Evolutionary conservation across 2,329 filamentous ascomycete species (phyloP).

Genomic region (Coleophoma eucalyptorum): DNA sequence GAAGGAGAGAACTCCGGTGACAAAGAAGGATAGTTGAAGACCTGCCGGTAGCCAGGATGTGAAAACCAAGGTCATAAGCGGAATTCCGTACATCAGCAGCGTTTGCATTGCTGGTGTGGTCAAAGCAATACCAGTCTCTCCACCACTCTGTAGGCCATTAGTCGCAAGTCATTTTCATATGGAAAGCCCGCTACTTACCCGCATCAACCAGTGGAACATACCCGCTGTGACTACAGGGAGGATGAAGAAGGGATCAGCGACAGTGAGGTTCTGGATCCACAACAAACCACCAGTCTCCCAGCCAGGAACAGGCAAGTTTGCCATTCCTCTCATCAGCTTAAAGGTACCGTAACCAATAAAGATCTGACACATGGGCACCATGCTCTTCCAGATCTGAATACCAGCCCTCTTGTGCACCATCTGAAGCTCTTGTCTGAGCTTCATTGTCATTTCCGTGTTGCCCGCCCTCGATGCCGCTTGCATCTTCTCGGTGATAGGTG

Average conservation of each 20-base stretch:
- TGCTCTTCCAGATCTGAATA: slow-evolving; percentile 43
- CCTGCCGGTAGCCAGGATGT: slow-evolving; percentile 43
- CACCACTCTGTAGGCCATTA: slow-evolving; percentile 34
- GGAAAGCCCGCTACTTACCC: too few species aligned
- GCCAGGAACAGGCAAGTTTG: slow-evolving; percentile 73
- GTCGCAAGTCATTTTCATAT: neutral
- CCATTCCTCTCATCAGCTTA: slow-evolving; percentile 71
- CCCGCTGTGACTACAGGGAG: slow-evolving; percentile 64
- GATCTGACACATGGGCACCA: slow-evolving; percentile 57
- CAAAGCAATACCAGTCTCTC: slow-evolving; percentile 39
- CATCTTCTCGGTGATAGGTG: slow-evolving; percentile 54
- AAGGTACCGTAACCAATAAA: slow-evolving; percentile 80
- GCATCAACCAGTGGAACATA: slow-evolving; percentile 42
- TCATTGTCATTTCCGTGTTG: slow-evolving; percentile 44
- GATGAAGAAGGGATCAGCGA: slow-evolving; percentile 72
- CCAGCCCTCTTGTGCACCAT: slow-evolving; percentile 51
- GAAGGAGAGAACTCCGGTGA: slow-evolving; percentile 32
- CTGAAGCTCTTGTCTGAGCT: slow-evolving; percentile 42
- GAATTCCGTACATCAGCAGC: slow-evolving; percentile 43
- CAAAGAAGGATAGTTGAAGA: slow-evolving; percentile 61
- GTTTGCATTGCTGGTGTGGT: slow-evolving; percentile 30
- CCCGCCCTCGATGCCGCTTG: slow-evolving; percentile 29
- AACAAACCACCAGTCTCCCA: slow-evolving; percentile 65
- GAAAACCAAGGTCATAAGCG: slow-evolving; percentile 47
- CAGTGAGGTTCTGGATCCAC: slow-evolving; percentile 78